Conservation (phyloP, 2,329 filamentous ascomycete genomes). For the Aspergillus arachidicola region DNA sequence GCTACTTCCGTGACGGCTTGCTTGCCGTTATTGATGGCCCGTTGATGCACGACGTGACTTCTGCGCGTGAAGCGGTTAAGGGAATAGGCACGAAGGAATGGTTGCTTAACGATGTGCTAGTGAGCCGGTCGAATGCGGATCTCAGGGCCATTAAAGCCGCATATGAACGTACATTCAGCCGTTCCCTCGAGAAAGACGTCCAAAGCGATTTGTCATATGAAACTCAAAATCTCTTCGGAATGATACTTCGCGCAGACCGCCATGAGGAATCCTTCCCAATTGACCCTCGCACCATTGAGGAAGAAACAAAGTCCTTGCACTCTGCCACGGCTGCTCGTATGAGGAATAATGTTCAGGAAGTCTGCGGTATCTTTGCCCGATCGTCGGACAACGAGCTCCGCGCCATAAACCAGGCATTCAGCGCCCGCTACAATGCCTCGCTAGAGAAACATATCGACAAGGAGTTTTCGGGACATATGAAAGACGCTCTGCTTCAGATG, state of each 20-base stretch:
- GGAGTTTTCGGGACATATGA: slow-evolving; percentile 92
- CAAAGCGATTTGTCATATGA: slow-evolving; percentile 80
- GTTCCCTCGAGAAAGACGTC: slow-evolving; percentile 71
- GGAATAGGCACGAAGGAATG: slow-evolving; percentile 85
- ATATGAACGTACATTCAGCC: slow-evolving; percentile 70
- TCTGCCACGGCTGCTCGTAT: slow-evolving; percentile 71
- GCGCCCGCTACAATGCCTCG: slow-evolving; percentile 68
- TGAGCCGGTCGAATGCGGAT: slow-evolving; percentile 83
- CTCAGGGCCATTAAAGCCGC: slow-evolving; percentile 80
- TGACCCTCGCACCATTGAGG: slow-evolving; percentile 71
- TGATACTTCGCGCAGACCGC: slow-evolving; percentile 73
- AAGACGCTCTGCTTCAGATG: slow-evolving; percentile 78
- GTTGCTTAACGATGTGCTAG: slow-evolving; percentile 81
- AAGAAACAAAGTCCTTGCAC: slow-evolving; percentile 76
- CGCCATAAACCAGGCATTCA: slow-evolving; percentile 76
- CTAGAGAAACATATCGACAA: slow-evolving; percentile 75
- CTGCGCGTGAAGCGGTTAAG: slow-evolving; percentile 70
- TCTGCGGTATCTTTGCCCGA: slow-evolving; percentile 76
- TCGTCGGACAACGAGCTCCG: slow-evolving; percentile 82
- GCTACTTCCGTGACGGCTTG: slow-evolving; percentile 74
- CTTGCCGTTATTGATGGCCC: slow-evolving; percentile 78
- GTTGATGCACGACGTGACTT: slow-evolving; percentile 72
- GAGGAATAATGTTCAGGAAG: slow-evolving; percentile 48
- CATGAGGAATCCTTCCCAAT: slow-evolving; percentile 78
- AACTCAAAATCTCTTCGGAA: slow-evolving; percentile 81